A percentile compares a stretch with the other conserved stretches of the same genome.
Evolutionary conservation across 257 asterid species (phyloP).

Genomic region (Fraxinus pennsylvanica): DNA sequence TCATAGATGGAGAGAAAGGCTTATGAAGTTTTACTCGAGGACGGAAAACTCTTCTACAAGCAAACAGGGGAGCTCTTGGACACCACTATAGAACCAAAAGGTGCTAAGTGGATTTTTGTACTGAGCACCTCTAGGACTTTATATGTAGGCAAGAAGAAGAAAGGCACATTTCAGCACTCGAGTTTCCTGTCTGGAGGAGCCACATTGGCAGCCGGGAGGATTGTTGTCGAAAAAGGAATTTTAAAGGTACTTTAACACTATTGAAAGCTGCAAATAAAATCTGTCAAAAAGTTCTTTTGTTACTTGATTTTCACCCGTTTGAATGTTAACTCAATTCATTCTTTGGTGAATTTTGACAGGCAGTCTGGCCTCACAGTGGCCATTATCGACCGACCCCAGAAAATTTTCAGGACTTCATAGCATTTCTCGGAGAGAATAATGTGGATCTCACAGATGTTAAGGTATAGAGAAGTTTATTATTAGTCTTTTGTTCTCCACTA

Average conservation of each 20-base stretch:
- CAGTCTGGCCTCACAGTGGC: conserved; percentile 44
- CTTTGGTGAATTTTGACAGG: conserved; percentile 42
- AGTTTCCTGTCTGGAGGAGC: conserved; percentile 99
- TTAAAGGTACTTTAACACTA: conserved; percentile 56
- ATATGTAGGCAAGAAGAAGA: conserved; percentile 81
- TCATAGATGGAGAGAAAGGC: conserved; percentile 80
- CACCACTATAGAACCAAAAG: conserved; percentile 63
- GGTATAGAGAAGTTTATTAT: conserved; percentile 39
- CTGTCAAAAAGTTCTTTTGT: not conserved
- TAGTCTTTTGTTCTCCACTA: not conserved
- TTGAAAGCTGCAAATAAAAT: not conserved
- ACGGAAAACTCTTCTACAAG: conserved; percentile 65
- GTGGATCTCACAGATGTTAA: conserved; percentile 70
- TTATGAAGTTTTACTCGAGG: conserved; percentile 72
- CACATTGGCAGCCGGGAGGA: conserved; percentile 87
- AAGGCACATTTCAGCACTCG: conserved; percentile 88
- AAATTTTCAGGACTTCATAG: conserved; percentile 70
- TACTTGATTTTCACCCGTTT: not conserved
- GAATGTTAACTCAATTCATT: conserved; percentile 5
- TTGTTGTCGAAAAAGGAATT: conserved; percentile 71
- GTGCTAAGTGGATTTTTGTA: conserved; percentile 87
- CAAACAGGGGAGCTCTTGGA: conserved; percentile 62
- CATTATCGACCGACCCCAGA: conserved; percentile 63
- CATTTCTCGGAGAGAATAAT: conserved; percentile 63
- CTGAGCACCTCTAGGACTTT: conserved; percentile 77